Conservation (phyloP, 352 stramenopile genomes). For the Globisporangium paroecandrum region DNA sequence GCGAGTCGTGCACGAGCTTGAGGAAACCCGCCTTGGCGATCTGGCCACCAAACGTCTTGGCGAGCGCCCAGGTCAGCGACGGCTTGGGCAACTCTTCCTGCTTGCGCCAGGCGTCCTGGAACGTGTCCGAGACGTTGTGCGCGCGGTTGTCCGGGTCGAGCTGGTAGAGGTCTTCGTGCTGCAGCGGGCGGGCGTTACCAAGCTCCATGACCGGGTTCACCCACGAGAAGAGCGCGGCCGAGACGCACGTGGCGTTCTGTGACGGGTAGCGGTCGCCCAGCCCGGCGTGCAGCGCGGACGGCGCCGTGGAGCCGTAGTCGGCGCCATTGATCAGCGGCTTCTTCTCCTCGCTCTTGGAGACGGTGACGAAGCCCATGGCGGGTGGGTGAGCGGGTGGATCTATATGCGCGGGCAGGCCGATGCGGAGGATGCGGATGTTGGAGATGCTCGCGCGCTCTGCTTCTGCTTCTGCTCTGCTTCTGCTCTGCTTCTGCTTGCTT, state of each 20-base stretch:
- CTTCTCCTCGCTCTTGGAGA: conserved; percentile 21
- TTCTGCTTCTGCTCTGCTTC: background rate
- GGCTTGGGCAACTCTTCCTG: conserved; percentile 33
- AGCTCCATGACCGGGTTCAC: conserved; percentile 85
- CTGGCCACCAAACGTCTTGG: conserved; percentile 50
- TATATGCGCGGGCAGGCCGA: background rate
- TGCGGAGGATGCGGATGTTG: background rate
- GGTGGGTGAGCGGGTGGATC: background rate
- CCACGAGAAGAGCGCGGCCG: conserved; percentile 84
- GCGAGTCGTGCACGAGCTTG: conserved; percentile 78
- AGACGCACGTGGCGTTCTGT: conserved; percentile 47
- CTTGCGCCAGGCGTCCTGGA: conserved; percentile 41
- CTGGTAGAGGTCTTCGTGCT: conserved; percentile 83
- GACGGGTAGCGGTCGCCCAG: conserved; percentile 65
- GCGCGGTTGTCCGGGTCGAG: conserved; percentile 75
- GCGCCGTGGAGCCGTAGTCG: conserved; percentile 4
- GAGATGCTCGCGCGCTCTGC: background rate
- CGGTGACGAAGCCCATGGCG: conserved; percentile 11
- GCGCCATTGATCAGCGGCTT: conserved; percentile 29
- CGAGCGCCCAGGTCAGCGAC: conserved; percentile 52
- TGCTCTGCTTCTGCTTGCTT: background rate
- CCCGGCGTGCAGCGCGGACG: conserved; percentile 15
- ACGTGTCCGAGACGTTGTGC: conserved; percentile 35
- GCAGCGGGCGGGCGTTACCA: conserved; percentile 71
- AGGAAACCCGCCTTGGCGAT: conserved; percentile 55